Base-by-base conservation (phyloP, 2,329 filamentous ascomycete genomes). In the Cladosporium sp. region DNA sequence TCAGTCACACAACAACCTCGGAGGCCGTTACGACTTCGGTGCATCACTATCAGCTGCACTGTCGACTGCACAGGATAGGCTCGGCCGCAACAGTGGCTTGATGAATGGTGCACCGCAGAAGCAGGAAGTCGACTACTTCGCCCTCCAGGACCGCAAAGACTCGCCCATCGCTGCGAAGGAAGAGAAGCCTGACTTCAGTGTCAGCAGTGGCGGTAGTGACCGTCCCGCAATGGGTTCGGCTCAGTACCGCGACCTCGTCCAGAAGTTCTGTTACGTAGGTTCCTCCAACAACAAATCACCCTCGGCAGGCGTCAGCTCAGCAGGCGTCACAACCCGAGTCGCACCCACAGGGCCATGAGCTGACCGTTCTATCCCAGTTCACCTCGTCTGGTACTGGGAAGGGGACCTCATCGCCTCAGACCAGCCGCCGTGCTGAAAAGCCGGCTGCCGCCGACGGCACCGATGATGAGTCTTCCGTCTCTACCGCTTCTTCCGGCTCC, bases 231-330 rank as follows among this genome's bases (percentile, higher is more conserved):
- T 97, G 70, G 87, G 93, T 67, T 96, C 93, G 69, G 89, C 92
- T 67, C 93, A 94, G 67, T 98, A 99, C 78, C 92, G 96, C 80
- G 95, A 99, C 81, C 86, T 99, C 70, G 91, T 99, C 79, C 93
- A 96, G 84, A 97, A 96, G 84, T 99, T 97, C 85, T 99, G 95
- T 86, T 99, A 98, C 88, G 94, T 97, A 94, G 88, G 94, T 96
- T 85, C 85, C 69, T 71, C 71, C 62, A 64, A 21, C 53, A 64
- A 59, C 25, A 43, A 46, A 58, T 51, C 62, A 58, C 54, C 53
- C 54, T 39, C 62, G 54, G 43, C 54, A 64, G 49, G 49, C 36
- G 49, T 56, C 60, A 54, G 49, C 49, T 63, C 60, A 46, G 49
- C 49, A 36, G 34, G 49, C 60, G 66, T 59, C 63, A 70, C 65